phyloP scores from a whole-genome alignment of 2,329 filamentous ascomycete genomes.

The Verticillium zaregamsianum region DNA sequence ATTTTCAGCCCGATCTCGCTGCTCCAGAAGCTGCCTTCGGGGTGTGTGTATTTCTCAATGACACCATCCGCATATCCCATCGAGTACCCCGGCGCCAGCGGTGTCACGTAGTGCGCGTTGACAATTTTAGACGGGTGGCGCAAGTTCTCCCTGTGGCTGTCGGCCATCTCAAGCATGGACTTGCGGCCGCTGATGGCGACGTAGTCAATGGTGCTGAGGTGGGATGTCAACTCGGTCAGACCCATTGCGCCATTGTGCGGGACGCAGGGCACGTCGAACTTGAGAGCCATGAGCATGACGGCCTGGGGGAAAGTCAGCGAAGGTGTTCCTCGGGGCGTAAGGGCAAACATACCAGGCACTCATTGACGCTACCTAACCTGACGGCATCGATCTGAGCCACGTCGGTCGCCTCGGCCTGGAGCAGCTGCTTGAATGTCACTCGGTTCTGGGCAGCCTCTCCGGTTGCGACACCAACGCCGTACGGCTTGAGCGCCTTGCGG shows the following conservation, averaged over 20 bases:
- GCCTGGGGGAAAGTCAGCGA: slow-evolving; percentile 3
- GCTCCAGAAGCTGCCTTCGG: slow-evolving; percentile 24
- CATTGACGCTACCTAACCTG: slow-evolving; percentile 63
- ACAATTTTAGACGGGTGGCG: slow-evolving; percentile 19
- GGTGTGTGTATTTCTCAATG: slow-evolving; percentile 23
- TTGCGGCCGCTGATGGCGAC: slow-evolving; percentile 18
- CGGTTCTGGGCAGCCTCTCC: slow-evolving; percentile 71
- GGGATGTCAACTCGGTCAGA: slow-evolving; percentile 14
- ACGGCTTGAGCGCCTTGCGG: slow-evolving; percentile 56
- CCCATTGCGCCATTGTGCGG: slow-evolving; percentile 16
- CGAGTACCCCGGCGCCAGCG: slow-evolving; percentile 20
- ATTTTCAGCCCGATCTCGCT: slow-evolving; percentile 23
- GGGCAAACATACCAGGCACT: not conserved
- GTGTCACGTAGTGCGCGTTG: slow-evolving; percentile 21
- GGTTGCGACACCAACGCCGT: slow-evolving; percentile 62
- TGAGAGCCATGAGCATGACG: slow-evolving; percentile 14
- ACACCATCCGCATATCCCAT: slow-evolving; percentile 24
- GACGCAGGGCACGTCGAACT: slow-evolving; percentile 15
- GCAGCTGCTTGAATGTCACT: slow-evolving; percentile 67
- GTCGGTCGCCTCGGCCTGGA: slow-evolving; percentile 59
- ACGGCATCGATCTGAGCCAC: slow-evolving; percentile 67
- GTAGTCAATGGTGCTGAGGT: slow-evolving; percentile 18
- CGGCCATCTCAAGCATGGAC: slow-evolving; percentile 19
- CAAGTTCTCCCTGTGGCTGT: slow-evolving; percentile 21
- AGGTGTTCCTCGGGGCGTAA: not conserved